Percentiles rank a stretch among this genome's conserved stretches.
Evolutionary conservation across 176 grass and related monocot species (phyloP).

Genomic region (Musa itinerans): DNA sequence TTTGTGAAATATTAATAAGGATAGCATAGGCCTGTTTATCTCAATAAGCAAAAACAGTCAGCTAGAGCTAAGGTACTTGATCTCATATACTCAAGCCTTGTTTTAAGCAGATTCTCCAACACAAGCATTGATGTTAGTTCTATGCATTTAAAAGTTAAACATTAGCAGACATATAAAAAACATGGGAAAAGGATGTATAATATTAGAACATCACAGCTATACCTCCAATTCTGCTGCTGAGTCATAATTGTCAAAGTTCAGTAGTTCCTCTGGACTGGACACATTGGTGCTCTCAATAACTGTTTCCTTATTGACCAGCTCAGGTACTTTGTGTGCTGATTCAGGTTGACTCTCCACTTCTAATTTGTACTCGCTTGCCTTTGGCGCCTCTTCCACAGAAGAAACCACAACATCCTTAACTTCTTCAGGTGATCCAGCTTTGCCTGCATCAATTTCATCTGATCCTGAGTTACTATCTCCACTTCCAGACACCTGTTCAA

Average conservation of each 20-base stretch:
- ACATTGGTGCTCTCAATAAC: constrained; percentile 9
- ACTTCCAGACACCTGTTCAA: constrained; percentile 21
- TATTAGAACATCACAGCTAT: neutral
- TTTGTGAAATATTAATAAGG: no score
- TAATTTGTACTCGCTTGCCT: constrained; percentile 23
- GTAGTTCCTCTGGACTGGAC: constrained; percentile 26
- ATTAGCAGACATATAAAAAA: no score
- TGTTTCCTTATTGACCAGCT: constrained; percentile 16
- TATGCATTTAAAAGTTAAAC: no score
- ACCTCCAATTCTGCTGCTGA: constrained; percentile 72
- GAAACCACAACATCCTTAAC: constrained; percentile 18
- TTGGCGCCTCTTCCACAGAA: constrained; percentile 19
- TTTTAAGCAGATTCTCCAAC: no score
- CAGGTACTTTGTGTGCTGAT: constrained; percentile 15
- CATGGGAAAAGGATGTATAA: neutral
- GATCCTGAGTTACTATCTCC: constrained; percentile 30
- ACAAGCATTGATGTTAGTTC: no score
- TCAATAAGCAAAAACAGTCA: no score
- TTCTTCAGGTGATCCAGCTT: constrained; percentile 23
- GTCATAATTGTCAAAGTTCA: constrained; percentile 49
- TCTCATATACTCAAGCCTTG: no score
- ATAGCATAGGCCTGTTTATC: no score
- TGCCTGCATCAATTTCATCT: constrained; percentile 26
- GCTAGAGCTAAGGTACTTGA: no score
- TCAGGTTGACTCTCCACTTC: constrained; percentile 27